These are phyloP conservation scores for Eruca vesicaria DNA, from an alignment of 441 rosid genomes.

Conservation along the genomic window DNA sequence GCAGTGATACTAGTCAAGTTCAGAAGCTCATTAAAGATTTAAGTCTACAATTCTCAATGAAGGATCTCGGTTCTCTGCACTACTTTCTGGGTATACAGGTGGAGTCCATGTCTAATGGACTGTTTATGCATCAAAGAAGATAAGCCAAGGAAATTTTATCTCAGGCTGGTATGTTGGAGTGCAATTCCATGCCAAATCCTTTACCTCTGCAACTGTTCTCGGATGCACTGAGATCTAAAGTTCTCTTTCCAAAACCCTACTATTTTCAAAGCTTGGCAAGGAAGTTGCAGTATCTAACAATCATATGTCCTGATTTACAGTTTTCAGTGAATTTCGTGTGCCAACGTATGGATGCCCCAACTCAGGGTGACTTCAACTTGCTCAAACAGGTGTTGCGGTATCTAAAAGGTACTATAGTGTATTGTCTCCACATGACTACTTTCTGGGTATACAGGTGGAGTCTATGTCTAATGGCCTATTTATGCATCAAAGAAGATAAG, in stretches of 20 bases:
- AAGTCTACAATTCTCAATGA: neutral
- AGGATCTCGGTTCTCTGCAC: neutral
- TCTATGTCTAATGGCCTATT: neutral
- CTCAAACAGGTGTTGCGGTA: neutral
- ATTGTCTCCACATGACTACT: neutral
- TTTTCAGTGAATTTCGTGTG: neutral
- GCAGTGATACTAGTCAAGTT: neutral
- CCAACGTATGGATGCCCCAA: neutral
- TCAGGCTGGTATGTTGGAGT: neutral
- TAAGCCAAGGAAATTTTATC: neutral
- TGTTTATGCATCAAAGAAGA: neutral
- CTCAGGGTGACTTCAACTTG: neutral
- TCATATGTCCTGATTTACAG: neutral
- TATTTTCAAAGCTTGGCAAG: neutral
- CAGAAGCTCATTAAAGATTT: neutral
- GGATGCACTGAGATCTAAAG: neutral
- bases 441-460: neutral
- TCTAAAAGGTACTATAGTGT: neutral
- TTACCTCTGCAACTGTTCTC: neutral
- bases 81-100: neutral
- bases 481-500: neutral
- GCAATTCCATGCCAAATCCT: neutral
- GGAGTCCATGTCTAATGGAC: neutral
- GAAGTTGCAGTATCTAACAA: neutral
- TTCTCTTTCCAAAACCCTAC: neutral